Evolutionary conservation across 1,284 basidiomycete genomes (phyloP).

Genomic region (Termitomyces sp.): DNA sequence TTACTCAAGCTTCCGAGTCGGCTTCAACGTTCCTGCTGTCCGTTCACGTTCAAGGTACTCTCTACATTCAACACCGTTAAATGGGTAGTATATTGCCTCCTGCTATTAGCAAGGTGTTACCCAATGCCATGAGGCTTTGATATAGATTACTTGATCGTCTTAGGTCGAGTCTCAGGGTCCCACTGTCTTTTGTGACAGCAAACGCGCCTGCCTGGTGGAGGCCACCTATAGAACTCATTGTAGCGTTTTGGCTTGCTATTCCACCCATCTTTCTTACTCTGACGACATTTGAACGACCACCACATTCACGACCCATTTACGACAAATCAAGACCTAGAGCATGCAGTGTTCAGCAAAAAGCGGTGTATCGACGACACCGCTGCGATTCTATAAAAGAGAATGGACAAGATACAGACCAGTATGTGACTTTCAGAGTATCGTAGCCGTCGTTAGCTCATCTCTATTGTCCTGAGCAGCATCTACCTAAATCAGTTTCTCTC

Average conservation of each 20-base stretch:
- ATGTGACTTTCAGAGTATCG: conserved; percentile 8
- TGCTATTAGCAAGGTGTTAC: conserved; percentile 1
- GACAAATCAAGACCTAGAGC: background rate
- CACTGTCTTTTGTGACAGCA: conserved; percentile 1
- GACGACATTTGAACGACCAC: conserved; percentile 1
- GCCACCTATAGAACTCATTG: background rate
- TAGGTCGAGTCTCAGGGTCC: conserved; percentile 7
- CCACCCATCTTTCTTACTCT: background rate
- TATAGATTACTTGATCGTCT: conserved; percentile 5
- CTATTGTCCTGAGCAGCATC: conserved; percentile 27
- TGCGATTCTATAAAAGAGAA: conserved; percentile 21
- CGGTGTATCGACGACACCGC: background rate
- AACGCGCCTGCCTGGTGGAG: background rate
- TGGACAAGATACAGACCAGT: conserved; percentile 27
- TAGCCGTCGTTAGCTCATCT: background rate
- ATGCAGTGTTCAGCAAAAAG: conserved; percentile 4
- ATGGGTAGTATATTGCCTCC: background rate
- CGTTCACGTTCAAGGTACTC: background rate
- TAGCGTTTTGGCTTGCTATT: background rate
- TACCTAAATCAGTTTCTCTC: conserved; percentile 44
- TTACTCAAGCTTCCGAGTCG: background rate
- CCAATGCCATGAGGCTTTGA: conserved; percentile 7
- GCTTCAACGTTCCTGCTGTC: background rate
- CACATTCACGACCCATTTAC: background rate
- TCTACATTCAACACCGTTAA: background rate